phyloP scores from a whole-genome alignment of 139 green algal genomes.

The Picochlorum costavermella region DNA sequence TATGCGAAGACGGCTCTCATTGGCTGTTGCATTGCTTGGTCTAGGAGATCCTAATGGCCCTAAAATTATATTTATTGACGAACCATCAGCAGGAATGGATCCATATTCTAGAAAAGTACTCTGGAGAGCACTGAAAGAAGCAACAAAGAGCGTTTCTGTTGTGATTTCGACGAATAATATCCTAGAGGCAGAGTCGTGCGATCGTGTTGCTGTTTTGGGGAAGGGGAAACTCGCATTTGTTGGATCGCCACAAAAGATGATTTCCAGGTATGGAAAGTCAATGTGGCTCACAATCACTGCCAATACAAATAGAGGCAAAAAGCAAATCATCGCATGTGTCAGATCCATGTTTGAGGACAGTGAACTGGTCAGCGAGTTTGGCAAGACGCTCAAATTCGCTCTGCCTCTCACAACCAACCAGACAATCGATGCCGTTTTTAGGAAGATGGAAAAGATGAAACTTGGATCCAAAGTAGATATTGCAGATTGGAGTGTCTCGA shows the following conservation, averaged over 20 bases:
- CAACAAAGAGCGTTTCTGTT: conserved; percentile 45
- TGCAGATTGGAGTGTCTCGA: conserved; percentile 79
- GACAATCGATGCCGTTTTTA: conserved; percentile 55
- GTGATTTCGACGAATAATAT: conserved; percentile 92
- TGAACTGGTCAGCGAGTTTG: conserved; percentile 56
- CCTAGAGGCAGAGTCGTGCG: conserved; percentile 71
- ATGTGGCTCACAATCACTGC: conserved; percentile 57
- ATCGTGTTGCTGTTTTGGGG: conserved; percentile 70
- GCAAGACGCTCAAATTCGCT: conserved; percentile 58
- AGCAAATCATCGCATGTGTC: conserved; percentile 31
- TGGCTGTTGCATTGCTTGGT: conserved; percentile 45
- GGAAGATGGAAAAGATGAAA: conserved; percentile 43
- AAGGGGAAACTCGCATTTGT: conserved; percentile 49
- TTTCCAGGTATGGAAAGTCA: conserved; percentile 57
- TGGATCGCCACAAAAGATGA: conserved; percentile 63
- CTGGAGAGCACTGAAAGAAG: conserved; percentile 68
- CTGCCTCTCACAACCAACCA: conserved; percentile 22
- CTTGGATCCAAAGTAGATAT: conserved; percentile 29
- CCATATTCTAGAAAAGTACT: conserved; percentile 47
- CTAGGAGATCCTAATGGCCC: conserved; percentile 12
- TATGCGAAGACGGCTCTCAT: conserved; percentile 41
- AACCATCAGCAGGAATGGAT: conserved; percentile 58
- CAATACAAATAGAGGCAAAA: conserved; percentile 45
- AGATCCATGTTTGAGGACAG: conserved; percentile 30
- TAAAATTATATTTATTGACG: conserved; percentile 60